These are phyloP conservation scores for Globisporangium mamillatum DNA, from an alignment of 352 stramenopile genomes.

Conservation along the genomic window DNA sequence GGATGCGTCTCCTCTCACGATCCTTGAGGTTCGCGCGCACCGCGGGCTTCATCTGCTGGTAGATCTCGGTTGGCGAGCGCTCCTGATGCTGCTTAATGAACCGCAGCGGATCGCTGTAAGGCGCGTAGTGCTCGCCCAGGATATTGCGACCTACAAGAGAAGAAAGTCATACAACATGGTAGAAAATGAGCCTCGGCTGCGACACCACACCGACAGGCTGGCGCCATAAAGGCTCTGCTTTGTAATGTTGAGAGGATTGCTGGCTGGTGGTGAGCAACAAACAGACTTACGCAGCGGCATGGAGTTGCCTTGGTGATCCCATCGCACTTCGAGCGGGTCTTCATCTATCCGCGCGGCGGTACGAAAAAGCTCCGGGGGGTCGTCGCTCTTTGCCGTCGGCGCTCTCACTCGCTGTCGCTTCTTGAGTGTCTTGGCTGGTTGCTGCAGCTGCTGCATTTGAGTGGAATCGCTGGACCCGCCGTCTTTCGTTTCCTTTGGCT, in stretches of 20 bases:
- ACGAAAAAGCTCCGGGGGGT: not conserved
- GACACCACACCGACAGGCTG: not conserved
- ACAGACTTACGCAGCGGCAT: constrained; percentile 24
- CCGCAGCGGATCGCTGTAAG: constrained; percentile 12
- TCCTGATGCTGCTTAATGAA: constrained; percentile 8
- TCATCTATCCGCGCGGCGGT: constrained; percentile 11
- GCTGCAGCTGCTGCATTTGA: too few species aligned
- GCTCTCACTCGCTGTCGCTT: not conserved
- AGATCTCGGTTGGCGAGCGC: constrained; percentile 13
- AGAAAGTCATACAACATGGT: not conserved
- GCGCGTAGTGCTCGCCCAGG: constrained; percentile 25
- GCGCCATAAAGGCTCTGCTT: not conserved
- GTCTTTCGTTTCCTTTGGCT: not conserved
- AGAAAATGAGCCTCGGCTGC: not conserved
- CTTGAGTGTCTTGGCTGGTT: not conserved
- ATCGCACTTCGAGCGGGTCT: constrained; percentile 25
- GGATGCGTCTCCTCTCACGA: constrained; percentile 24
- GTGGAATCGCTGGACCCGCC: not conserved
- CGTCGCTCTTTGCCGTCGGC: not conserved
- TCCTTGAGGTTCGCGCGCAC: constrained; percentile 19
- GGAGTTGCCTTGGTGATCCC: constrained; percentile 13
- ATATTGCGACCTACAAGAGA: constrained; percentile 21
- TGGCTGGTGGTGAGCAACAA: too few species aligned
- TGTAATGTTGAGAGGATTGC: too few species aligned
- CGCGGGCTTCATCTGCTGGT: constrained; percentile 19